A percentile compares a stretch with the other conserved stretches of the same genome.
Conservation (phyloP, 139 green algal genomes). For the Nannochloris sp. region DNA sequence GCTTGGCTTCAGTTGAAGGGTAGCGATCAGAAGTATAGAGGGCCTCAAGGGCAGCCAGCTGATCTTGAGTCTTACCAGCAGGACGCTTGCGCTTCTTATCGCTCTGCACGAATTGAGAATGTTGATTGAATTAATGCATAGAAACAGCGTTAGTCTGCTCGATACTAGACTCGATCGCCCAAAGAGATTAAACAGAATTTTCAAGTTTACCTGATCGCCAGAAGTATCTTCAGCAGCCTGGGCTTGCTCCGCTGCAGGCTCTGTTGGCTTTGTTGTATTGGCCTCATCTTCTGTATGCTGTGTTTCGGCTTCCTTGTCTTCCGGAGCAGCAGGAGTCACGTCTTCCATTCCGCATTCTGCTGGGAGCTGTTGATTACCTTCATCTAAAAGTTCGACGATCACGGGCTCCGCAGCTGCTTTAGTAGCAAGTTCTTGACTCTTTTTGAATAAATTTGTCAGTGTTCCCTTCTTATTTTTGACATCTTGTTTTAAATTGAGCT, state of each 20-base stretch:
- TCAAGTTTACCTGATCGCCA: no score
- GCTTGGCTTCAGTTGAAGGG: conserved; percentile 1
- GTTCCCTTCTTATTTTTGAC: no score
- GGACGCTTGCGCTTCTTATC: conserved; percentile 17
- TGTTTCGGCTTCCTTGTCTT: background rate
- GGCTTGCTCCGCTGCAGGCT: no score
- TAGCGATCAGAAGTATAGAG: conserved; percentile 7
- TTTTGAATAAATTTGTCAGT: conserved; percentile 7
- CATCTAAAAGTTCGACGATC: background rate
- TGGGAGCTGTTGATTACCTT: background rate
- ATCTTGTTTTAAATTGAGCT: no score
- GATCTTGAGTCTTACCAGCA: background rate
- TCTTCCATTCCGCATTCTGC: background rate
- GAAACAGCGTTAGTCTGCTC: no score
- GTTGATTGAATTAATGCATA: no score
- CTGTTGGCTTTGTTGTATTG: no score
- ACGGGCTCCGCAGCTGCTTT: no score
- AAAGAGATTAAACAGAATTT: no score
- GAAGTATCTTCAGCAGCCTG: no score
- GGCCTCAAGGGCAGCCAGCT: conserved; percentile 9
- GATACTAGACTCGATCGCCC: no score
- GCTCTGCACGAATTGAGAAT: background rate
- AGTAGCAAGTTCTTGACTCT: background rate
- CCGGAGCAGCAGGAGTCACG: background rate
- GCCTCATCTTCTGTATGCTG: background rate